Conservation (phyloP, 1,284 basidiomycete species). For the Coniophora puteana region DNA sequence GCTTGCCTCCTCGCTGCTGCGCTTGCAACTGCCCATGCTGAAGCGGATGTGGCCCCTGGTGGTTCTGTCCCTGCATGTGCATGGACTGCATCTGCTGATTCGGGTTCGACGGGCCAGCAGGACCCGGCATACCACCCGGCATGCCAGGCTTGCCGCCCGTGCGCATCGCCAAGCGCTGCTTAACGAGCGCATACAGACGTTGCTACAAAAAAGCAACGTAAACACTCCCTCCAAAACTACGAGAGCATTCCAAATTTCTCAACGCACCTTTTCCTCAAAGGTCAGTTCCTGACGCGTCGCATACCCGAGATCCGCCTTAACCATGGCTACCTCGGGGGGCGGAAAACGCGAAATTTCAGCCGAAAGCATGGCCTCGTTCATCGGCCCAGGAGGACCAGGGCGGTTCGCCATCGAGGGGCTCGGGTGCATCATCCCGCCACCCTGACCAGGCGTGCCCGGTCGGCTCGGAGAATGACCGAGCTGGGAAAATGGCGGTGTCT, state of each 20-base stretch:
- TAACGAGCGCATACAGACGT: conserved; percentile 30
- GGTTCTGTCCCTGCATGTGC: conserved; percentile 24
- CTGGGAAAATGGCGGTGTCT: conserved; percentile 33
- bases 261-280: conserved; percentile 52
- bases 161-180: conserved; percentile 19
- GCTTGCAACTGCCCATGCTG: conserved; percentile 23
- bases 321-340: conserved; percentile 20
- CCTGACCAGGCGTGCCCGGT: conserved; percentile 45
- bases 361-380: conserved; percentile 21
- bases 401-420: conserved; percentile 54
- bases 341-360: conserved; percentile 38
- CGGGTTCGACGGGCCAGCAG: conserved; percentile 34
- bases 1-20: conserved; percentile 43
- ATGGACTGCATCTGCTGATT: conserved; percentile 21
- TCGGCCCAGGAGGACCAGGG: conserved; percentile 41
- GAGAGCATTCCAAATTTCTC: conserved; percentile 6
- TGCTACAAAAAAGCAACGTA: conserved; percentile 27
- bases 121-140: conserved; percentile 31
- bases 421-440: conserved; percentile 40
- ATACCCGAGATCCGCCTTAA: conserved; percentile 46
- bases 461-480: conserved; percentile 52
- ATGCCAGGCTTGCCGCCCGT: conserved; percentile 25
- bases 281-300: conserved; percentile 52
- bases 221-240: conserved; percentile 4
- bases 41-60: conserved; percentile 16